Conservation (phyloP, 2,329 filamentous ascomycete species). For the Myriangium duriaei region DNA sequence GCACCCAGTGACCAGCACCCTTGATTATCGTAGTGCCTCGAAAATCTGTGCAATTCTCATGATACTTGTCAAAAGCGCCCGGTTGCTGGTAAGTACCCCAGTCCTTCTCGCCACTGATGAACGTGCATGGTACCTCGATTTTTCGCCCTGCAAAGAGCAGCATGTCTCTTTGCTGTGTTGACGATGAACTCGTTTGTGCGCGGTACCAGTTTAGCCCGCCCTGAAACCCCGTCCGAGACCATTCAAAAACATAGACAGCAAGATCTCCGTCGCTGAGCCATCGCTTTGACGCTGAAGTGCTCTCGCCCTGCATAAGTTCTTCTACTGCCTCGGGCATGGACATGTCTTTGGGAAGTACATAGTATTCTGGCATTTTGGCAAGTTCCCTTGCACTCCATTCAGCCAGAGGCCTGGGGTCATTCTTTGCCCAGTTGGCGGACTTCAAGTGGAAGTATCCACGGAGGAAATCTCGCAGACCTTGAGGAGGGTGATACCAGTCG, state of each 20-base stretch:
- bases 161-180: conserved; percentile 36
- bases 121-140: conserved; percentile 48
- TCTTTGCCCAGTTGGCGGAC: conserved; percentile 43
- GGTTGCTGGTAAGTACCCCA: conserved; percentile 60
- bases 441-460: conserved; percentile 59
- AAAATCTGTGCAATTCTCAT: conserved; percentile 39
- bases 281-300: conserved; percentile 29
- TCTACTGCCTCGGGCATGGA: conserved; percentile 49
- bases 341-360: conserved; percentile 48
- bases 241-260: conserved; percentile 48
- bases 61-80: conserved; percentile 47
- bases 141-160: conserved; percentile 47
- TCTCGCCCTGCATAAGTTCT: conserved; percentile 42
- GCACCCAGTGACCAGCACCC: conserved; percentile 56
- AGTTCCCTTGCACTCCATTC: conserved; percentile 47
- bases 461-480: conserved; percentile 47
- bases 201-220: conserved; percentile 58
- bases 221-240: conserved; percentile 50
- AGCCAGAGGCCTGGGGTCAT: conserved; percentile 39
- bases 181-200: conserved; percentile 37
- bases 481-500: conserved; percentile 36
- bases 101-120: conserved; percentile 50
- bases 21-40: conserved; percentile 42
- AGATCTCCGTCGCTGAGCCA: conserved; percentile 51
- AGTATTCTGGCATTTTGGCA: conserved; percentile 52